Conservation (phyloP, 345 rosid genomes). For the Citrus hindsii region DNA sequence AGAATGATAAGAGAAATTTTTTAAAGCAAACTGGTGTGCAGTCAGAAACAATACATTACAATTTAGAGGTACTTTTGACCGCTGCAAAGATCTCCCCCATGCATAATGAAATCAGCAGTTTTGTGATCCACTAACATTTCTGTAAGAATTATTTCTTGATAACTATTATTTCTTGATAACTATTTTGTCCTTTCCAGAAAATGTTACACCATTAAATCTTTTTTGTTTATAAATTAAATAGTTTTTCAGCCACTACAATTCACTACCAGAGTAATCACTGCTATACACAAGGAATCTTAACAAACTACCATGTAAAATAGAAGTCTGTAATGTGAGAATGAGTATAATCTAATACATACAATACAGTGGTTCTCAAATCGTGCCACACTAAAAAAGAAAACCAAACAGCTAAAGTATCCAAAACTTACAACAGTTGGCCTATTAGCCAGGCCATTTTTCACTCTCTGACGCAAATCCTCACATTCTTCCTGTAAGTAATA, state of each 20-base stretch:
- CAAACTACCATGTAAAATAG: neutral
- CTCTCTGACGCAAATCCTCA: slow-evolving; percentile 38
- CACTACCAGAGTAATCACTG: neutral
- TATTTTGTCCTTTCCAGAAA: neutral
- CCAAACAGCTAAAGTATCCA: neutral
- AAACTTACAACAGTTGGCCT: slow-evolving; percentile 41
- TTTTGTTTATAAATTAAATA: neutral
- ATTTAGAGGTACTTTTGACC: neutral
- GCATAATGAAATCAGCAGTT: neutral
- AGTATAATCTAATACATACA: neutral
- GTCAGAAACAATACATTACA: neutral
- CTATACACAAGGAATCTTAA: neutral
- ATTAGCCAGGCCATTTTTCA: slow-evolving; percentile 26
- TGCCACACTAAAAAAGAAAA: neutral
- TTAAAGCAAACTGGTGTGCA: neutral
- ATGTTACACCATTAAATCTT: neutral
- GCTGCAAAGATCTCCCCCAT: neutral
- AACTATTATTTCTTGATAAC: neutral
- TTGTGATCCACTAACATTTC: neutral
- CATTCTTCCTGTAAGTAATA: slow-evolving; percentile 50
- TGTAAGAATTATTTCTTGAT: neutral
- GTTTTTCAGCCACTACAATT: neutral
- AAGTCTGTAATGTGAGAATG: neutral
- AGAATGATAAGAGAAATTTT: neutral
- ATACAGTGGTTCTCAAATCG: neutral